These are phyloP conservation scores for Ogataea naganishii DNA, from an alignment of 805 yeast species.

Conservation along the genomic window DNA sequence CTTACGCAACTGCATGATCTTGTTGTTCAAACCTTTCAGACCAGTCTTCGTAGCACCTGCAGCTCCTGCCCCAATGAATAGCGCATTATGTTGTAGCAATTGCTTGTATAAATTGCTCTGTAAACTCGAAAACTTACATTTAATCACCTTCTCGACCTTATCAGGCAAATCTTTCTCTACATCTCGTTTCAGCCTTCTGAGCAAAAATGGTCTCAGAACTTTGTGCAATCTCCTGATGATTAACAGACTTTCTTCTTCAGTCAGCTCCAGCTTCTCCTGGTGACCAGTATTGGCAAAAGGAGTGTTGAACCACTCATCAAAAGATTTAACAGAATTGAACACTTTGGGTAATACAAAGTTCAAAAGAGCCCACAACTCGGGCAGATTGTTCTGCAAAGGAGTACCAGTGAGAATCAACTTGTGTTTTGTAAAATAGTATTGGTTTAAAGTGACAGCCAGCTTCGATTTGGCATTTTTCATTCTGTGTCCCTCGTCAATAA, in stretches of 20 bases:
- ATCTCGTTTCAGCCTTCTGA: slow-evolving; percentile 79
- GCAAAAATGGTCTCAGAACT: slow-evolving; percentile 75
- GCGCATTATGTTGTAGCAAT: slow-evolving; percentile 62
- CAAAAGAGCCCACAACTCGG: slow-evolving; percentile 79
- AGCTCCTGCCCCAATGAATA: slow-evolving; percentile 54
- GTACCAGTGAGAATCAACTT: slow-evolving; percentile 83
- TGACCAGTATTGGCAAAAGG: slow-evolving; percentile 82
- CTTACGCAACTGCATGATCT: slow-evolving; percentile 78
- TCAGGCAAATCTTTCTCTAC: slow-evolving; percentile 83
- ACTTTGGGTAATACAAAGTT: slow-evolving; percentile 78
- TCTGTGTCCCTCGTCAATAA: slow-evolving; percentile 86
- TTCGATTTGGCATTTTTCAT: slow-evolving; percentile 77
- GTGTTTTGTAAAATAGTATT: slow-evolving; percentile 65
- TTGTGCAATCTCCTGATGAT: slow-evolving; percentile 80
- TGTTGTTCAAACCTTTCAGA: slow-evolving; percentile 70
- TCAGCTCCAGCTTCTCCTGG: slow-evolving; percentile 70
- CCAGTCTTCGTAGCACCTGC: slow-evolving; percentile 57
- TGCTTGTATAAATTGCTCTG: slow-evolving; percentile 67
- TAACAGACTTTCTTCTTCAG: slow-evolving; percentile 80
- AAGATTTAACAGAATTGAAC: slow-evolving; percentile 77
- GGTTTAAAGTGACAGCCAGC: slow-evolving; percentile 60
- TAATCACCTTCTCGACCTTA: slow-evolving; percentile 74
- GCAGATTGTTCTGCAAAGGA: slow-evolving; percentile 76
- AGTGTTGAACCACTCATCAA: slow-evolving; percentile 86
- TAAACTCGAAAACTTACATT: slow-evolving; percentile 67